phyloP scores from a whole-genome alignment of 2,329 filamentous ascomycete species.

The Fusarium clavum region DNA sequence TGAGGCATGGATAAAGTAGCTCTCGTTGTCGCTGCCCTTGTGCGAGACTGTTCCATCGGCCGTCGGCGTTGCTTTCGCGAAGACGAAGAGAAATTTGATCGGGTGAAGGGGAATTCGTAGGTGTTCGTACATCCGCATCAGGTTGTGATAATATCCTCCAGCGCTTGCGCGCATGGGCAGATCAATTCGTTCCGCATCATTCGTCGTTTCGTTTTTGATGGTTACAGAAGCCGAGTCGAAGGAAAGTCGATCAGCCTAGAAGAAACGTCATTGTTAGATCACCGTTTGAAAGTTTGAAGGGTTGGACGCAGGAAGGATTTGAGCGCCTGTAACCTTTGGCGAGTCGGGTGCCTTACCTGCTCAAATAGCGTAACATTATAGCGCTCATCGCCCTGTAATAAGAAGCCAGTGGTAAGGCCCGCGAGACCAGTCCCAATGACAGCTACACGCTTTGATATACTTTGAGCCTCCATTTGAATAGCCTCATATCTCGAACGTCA shows the following conservation, averaged over 20 bases:
- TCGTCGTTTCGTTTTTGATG: slow-evolving; percentile 48
- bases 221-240: slow-evolving; percentile 56
- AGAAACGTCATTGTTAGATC: not conserved
- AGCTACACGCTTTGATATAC: slow-evolving; percentile 38
- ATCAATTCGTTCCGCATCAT: slow-evolving; percentile 52
- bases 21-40: slow-evolving; percentile 42
- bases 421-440: slow-evolving; percentile 55
- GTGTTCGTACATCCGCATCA: slow-evolving; percentile 67
- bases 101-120: slow-evolving; percentile 62
- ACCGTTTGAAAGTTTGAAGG: not conserved
- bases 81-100: slow-evolving; percentile 65
- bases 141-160: slow-evolving; percentile 64
- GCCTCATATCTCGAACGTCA: not conserved
- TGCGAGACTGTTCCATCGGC: slow-evolving; percentile 9
- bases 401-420: slow-evolving; percentile 52
- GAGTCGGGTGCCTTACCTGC: slow-evolving; percentile 45
- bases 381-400: slow-evolving; percentile 51
- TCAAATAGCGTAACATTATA: slow-evolving; percentile 54
- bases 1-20: slow-evolving; percentile 66
- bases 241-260: slow-evolving; percentile 50
- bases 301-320: not conserved
- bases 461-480: not conserved
- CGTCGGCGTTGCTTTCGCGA: slow-evolving; percentile 52
- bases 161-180: slow-evolving; percentile 55
- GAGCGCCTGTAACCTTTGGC: not conserved